Conservation (phyloP, 2,329 filamentous ascomycete species). For the Pseudonectria buxi region DNA sequence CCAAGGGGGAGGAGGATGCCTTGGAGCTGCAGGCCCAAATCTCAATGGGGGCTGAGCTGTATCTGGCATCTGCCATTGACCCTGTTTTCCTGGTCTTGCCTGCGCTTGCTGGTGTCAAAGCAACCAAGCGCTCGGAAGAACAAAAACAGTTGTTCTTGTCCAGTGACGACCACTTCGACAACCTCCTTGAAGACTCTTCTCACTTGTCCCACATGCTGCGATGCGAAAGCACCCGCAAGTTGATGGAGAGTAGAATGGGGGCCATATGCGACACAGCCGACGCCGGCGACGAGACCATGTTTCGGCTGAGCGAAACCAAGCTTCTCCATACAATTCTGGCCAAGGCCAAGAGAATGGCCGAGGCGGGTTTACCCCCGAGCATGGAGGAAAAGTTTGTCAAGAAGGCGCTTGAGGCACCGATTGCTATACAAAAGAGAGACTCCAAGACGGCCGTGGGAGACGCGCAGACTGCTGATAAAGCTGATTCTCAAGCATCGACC, state of each 20-base stretch:
- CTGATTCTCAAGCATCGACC: slow-evolving; percentile 15
- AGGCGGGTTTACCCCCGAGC: slow-evolving; percentile 61
- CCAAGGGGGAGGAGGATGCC: slow-evolving; percentile 12
- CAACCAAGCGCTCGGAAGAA: slow-evolving; percentile 35
- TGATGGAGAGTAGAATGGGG: slow-evolving; percentile 60
- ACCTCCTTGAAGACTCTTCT: slow-evolving; percentile 44
- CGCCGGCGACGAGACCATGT: slow-evolving; percentile 79
- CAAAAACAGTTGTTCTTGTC: slow-evolving; percentile 60
- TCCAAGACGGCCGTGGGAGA: slow-evolving; percentile 24
- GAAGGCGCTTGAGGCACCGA: slow-evolving; percentile 67
- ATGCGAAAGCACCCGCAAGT: slow-evolving; percentile 37
- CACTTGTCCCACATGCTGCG: slow-evolving; percentile 54
- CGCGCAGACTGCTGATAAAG: slow-evolving; percentile 4
- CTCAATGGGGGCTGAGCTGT: slow-evolving; percentile 64
- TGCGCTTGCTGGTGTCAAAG: slow-evolving; percentile 46
- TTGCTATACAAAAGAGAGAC: slow-evolving; percentile 60
- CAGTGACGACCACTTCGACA: slow-evolving; percentile 66
- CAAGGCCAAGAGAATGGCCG: slow-evolving; percentile 67
- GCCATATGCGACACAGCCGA: slow-evolving; percentile 75
- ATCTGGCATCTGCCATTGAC: slow-evolving; percentile 78
- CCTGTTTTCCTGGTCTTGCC: slow-evolving; percentile 78
- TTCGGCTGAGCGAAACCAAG: slow-evolving; percentile 67
- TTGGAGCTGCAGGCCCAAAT: slow-evolving; percentile 28
- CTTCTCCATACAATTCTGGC: slow-evolving; percentile 56
- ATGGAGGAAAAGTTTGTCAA: slow-evolving; percentile 82